These are phyloP conservation scores for Ogataea pilisensis DNA, from an alignment of 805 yeast genomes.

Conservation along the genomic window DNA sequence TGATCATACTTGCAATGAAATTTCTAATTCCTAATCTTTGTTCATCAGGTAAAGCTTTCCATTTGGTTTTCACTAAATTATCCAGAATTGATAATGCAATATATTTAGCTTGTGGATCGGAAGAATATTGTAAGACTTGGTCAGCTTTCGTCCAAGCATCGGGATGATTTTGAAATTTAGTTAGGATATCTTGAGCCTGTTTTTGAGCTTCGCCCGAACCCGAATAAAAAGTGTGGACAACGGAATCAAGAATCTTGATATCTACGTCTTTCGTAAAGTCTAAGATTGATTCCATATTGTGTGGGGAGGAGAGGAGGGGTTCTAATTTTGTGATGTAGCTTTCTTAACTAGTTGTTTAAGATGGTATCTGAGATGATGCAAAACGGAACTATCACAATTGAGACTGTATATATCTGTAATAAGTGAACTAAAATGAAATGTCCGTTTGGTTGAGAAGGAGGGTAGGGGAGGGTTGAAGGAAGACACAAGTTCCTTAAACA, in stretches of 20 bases:
- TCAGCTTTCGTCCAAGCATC: slow-evolving; percentile 96
- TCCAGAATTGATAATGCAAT: slow-evolving; percentile 89
- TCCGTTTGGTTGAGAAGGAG: no score
- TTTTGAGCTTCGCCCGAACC: slow-evolving; percentile 74
- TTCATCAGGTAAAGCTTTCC: slow-evolving; percentile 88
- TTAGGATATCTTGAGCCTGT: slow-evolving; percentile 65
- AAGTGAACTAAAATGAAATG: no score
- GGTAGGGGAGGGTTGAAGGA: no score
- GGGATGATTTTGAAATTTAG: slow-evolving; percentile 86
- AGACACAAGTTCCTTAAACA: no score
- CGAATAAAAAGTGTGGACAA: slow-evolving; percentile 79
- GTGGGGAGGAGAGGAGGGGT: no score
- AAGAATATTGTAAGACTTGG: slow-evolving; percentile 72
- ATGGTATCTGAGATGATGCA: no score
- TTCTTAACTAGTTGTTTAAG: no score
- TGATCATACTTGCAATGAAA: slow-evolving; percentile 90
- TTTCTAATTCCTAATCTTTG: slow-evolving; percentile 92
- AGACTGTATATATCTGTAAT: no score
- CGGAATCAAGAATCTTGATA: slow-evolving; percentile 70
- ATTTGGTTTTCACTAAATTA: slow-evolving; percentile 82
- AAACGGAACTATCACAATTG: no score
- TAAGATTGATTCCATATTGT: slow-evolving; percentile 75
- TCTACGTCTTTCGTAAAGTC: slow-evolving; percentile 86
- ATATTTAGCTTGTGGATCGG: slow-evolving; percentile 83
- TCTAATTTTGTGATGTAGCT: no score